Evolutionary conservation across 441 rosid genomes (phyloP).

Genomic region (Pelargonium citronellum): DNA sequence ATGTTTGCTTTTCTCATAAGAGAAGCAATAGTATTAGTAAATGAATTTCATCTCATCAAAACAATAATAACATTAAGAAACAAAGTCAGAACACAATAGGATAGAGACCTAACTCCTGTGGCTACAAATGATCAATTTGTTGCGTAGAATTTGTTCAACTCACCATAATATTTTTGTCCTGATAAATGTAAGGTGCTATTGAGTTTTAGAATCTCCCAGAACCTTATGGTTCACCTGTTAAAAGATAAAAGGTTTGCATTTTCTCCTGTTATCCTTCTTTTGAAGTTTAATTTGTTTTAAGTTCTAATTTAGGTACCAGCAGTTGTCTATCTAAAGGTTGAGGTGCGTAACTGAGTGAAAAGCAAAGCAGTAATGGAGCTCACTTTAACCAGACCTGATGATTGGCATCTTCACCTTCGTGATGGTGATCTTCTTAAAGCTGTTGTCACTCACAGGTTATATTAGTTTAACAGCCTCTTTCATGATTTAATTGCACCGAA

Average conservation of each 20-base stretch:
- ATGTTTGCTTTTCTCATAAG: neutral
- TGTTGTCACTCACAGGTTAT: conserved; percentile 27
- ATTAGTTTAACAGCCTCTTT: neutral
- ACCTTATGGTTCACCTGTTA: neutral
- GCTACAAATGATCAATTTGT: neutral
- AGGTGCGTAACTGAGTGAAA: neutral
- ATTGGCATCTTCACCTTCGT: conserved; percentile 30
- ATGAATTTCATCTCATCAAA: neutral
- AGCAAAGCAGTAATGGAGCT: conserved; percentile 18
- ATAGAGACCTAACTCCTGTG: neutral
- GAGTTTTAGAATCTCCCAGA: no score
- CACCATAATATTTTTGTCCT: no score
- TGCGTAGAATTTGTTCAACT: neutral
- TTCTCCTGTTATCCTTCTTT: neutral
- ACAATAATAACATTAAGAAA: neutral
- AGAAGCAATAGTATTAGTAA: neutral
- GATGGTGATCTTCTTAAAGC: conserved; percentile 24
- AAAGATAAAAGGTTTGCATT: neutral
- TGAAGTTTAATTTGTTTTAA: neutral
- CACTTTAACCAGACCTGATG: conserved; percentile 21
- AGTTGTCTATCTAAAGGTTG: neutral
- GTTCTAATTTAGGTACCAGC: neutral
- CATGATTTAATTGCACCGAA: neutral
- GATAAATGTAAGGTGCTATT: no score
- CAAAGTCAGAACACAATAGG: neutral